Evolutionary conservation across 306 rosid genomes (phyloP).

Genomic region (Calophaca sinica): DNA sequence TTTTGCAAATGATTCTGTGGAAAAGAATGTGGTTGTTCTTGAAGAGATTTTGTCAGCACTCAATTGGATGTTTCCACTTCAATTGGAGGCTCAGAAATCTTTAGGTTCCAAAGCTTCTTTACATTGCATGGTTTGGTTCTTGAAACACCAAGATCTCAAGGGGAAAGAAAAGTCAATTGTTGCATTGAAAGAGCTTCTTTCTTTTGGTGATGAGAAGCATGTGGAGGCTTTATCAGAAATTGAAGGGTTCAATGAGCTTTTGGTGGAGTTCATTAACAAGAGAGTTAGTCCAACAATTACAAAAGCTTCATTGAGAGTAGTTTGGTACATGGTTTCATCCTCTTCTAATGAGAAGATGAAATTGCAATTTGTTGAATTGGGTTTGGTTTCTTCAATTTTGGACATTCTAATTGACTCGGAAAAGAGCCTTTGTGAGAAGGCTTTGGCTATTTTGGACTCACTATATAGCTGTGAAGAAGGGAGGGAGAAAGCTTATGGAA

Average conservation of each 20-base stretch:
- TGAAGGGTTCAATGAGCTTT: constrained; percentile 57
- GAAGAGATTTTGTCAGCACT: constrained; percentile 66
- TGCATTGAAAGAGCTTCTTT: constrained; percentile 65
- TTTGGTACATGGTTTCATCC: constrained; percentile 58
- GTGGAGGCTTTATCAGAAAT: constrained; percentile 55
- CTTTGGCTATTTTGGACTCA: constrained; percentile 59
- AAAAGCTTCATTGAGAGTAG: constrained; percentile 58
- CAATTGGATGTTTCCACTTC: constrained; percentile 72
- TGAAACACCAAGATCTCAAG: constrained; percentile 55
- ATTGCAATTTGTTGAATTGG: constrained; percentile 53
- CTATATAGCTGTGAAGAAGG: constrained; percentile 57
- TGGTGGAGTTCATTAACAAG: constrained; percentile 59
- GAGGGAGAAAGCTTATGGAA: constrained; percentile 52
- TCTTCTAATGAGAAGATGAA: constrained; percentile 42
- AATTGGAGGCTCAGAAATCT: constrained; percentile 56
- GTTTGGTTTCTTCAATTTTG: constrained; percentile 56
- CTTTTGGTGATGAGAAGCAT: constrained; percentile 51
- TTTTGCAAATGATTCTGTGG: constrained; percentile 56
- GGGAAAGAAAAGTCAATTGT: constrained; percentile 62
- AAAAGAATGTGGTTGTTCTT: constrained; percentile 49
- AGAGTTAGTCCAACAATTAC: constrained; percentile 56
- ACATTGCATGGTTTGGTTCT: constrained; percentile 67
- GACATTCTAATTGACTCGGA: constrained; percentile 68
- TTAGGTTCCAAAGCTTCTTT: constrained; percentile 67
- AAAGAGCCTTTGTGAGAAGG: constrained; percentile 57